Percentiles rank a stretch among this genome's conserved stretches.
These are phyloP conservation scores for Dissoconium aciculare DNA, from an alignment of 2,329 filamentous ascomycete genomes.

Conservation along the genomic window DNA sequence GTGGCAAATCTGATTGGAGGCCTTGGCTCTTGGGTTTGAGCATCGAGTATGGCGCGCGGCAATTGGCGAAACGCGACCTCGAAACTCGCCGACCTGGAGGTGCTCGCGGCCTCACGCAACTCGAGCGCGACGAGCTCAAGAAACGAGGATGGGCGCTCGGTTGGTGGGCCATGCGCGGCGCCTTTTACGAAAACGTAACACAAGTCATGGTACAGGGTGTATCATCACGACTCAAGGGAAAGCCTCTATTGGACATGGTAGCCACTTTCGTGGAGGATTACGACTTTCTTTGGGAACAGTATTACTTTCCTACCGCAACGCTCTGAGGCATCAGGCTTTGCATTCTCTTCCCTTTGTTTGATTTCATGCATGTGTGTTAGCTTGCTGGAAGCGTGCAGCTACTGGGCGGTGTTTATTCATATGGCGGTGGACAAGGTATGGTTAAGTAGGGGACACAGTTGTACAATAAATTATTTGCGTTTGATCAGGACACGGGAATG, in stretches of 20 bases:
- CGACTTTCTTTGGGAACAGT: slow-evolving; percentile 95
- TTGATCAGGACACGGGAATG: too few relatives aligned
- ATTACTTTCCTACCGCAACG: slow-evolving; percentile 67
- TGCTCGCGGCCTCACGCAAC: slow-evolving; percentile 59
- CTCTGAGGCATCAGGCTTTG: too few relatives aligned
- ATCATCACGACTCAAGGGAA: slow-evolving; percentile 54
- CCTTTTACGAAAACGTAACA: slow-evolving; percentile 86
- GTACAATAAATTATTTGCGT: too few relatives aligned
- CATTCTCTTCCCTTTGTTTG: too few relatives aligned
- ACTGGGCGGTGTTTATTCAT: too few relatives aligned
- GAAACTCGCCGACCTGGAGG: slow-evolving; percentile 51
- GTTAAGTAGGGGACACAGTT: too few relatives aligned
- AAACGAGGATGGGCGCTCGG: slow-evolving; percentile 79
- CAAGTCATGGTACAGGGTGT: slow-evolving; percentile 52
- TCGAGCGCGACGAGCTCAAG: slow-evolving; percentile 80
- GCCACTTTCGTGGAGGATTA: slow-evolving; percentile 87
- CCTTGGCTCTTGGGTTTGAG: slow-evolving; percentile 80
- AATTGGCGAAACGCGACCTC: slow-evolving; percentile 57
- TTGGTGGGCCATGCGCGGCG: slow-evolving; percentile 96
- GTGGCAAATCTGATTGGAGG: slow-evolving; percentile 68
- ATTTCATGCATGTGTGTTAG: too few relatives aligned
- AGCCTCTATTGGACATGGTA: slow-evolving; percentile 64
- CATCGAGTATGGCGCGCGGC: slow-evolving; percentile 77
- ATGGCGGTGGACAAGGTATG: too few relatives aligned
- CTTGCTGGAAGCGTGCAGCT: too few relatives aligned